These are phyloP conservation scores for Pseudogymnoascus sp. DNA, from an alignment of 2,329 filamentous ascomycete genomes.

Conservation along the genomic window DNA sequence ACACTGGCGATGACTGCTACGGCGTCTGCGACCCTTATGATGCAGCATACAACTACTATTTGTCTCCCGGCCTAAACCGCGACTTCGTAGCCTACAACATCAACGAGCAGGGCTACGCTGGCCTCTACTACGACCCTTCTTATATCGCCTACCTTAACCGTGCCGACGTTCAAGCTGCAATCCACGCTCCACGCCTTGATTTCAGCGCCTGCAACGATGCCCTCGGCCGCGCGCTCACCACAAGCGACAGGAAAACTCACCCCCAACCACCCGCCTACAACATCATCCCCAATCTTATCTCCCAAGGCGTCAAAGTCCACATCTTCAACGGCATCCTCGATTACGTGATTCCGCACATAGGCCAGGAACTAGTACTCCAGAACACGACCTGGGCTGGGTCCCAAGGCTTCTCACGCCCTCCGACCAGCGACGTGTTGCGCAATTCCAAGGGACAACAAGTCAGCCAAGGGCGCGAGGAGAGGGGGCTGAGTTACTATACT, in stretches of 20 bases:
- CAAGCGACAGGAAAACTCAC: slow-evolving; percentile 31
- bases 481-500: slow-evolving; percentile 8
- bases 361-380: slow-evolving; percentile 45
- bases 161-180: slow-evolving; percentile 50
- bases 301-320: slow-evolving; percentile 46
- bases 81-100: slow-evolving; percentile 51
- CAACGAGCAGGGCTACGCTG: slow-evolving; percentile 26
- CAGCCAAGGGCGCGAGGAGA: neutral
- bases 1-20: neutral
- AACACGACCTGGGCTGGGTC: slow-evolving; percentile 60
- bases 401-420: slow-evolving; percentile 48
- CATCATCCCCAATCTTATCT: slow-evolving; percentile 45
- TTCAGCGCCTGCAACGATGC: slow-evolving; percentile 41
- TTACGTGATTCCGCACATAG: slow-evolving; percentile 48
- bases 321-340: slow-evolving; percentile 54
- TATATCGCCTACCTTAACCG: slow-evolving; percentile 49
- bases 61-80: neutral
- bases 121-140: slow-evolving; percentile 37
- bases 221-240: slow-evolving; percentile 33
- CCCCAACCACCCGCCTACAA: slow-evolving; percentile 36
- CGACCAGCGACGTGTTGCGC: slow-evolving; percentile 20
- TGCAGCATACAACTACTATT: neutral
- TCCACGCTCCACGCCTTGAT: slow-evolving; percentile 43
- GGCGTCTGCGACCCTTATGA: slow-evolving; percentile 6
- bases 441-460: neutral